These are phyloP conservation scores for Termitomyces sp. DNA, from an alignment of 768 basidiomycete species.

Conservation along the genomic window DNA sequence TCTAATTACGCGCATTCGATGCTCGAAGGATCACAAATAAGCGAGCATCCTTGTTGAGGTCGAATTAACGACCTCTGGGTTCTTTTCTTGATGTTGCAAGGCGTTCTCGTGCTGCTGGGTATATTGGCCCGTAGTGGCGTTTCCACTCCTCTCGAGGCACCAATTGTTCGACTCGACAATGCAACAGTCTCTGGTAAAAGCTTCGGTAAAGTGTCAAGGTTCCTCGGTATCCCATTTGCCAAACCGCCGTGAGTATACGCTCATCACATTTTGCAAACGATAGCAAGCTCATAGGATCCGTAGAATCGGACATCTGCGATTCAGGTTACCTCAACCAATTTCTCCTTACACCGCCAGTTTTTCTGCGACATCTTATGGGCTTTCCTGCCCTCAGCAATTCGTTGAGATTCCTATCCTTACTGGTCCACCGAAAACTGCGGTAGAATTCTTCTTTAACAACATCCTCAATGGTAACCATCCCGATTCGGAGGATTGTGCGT, in stretches of 20 bases:
- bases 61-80: background rate
- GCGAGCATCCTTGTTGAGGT: background rate
- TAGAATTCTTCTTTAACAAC: conserved; percentile 27
- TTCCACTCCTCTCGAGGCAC: conserved; percentile 21
- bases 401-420: conserved; percentile 28
- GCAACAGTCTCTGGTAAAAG: conserved; percentile 40
- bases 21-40: background rate
- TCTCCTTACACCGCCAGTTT: conserved; percentile 29
- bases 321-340: conserved; percentile 35
- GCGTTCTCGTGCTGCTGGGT: background rate
- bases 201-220: conserved; percentile 29
- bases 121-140: conserved; percentile 1
- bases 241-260: conserved; percentile 42
- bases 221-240: conserved; percentile 53
- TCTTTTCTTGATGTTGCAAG: background rate
- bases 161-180: conserved; percentile 35
- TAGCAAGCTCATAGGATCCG: background rate
- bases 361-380: conserved; percentile 35
- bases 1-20: background rate
- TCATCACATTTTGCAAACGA: background rate
- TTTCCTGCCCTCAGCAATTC: conserved; percentile 43
- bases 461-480: conserved; percentile 16
- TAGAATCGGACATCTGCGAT: conserved; percentile 34
- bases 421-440: conserved; percentile 28
- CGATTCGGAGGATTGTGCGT: conserved; percentile 39